These are phyloP conservation scores for Trypethelium eluteriae DNA, from an alignment of 495 filamentous ascomycete genomes.

Conservation along the genomic window DNA sequence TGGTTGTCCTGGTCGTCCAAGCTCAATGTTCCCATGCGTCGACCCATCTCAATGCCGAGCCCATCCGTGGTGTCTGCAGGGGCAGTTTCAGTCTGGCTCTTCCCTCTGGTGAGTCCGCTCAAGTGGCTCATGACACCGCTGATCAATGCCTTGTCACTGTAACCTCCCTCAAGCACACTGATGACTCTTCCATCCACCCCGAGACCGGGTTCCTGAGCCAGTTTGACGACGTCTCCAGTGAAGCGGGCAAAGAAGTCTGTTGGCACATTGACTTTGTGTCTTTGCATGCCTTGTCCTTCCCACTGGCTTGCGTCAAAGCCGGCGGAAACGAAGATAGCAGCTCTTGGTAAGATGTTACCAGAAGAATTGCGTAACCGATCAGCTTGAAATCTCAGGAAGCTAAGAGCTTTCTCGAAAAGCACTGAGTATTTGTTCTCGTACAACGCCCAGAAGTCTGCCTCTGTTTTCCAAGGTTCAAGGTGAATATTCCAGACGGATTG, in stretches of 20 bases:
- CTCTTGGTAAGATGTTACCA: slow-evolving; percentile 54
- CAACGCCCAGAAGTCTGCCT: slow-evolving; percentile 77
- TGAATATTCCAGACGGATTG: slow-evolving; percentile 97
- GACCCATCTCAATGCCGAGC: slow-evolving; percentile 48
- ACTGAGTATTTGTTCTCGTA: slow-evolving; percentile 69
- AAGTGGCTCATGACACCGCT: slow-evolving; percentile 85
- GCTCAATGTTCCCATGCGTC: slow-evolving; percentile 35
- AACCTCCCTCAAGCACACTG: slow-evolving; percentile 91
- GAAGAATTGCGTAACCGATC: slow-evolving; percentile 48
- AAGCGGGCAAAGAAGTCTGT: slow-evolving; percentile 93
- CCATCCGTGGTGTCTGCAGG: slow-evolving; percentile 23
- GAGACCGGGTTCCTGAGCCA: slow-evolving; percentile 73
- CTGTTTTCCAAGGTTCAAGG: slow-evolving; percentile 72
- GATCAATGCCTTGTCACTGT: slow-evolving; percentile 81
- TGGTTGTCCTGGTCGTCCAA: slow-evolving; percentile 18
- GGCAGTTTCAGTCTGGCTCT: slow-evolving; percentile 34
- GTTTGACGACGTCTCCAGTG: slow-evolving; percentile 69
- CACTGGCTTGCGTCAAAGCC: slow-evolving; percentile 96
- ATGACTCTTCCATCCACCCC: slow-evolving; percentile 75
- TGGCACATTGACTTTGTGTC: slow-evolving; percentile 88
- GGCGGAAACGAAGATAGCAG: slow-evolving; percentile 86
- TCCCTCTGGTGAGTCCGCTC: slow-evolving; percentile 49
- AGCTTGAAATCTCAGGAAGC: slow-evolving; percentile 63
- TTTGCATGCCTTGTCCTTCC: slow-evolving; percentile 86
- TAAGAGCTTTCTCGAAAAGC: slow-evolving; percentile 70